Evolutionary conservation across 306 rosid genomes (phyloP).

Genomic region (Fragaria iinumae): DNA sequence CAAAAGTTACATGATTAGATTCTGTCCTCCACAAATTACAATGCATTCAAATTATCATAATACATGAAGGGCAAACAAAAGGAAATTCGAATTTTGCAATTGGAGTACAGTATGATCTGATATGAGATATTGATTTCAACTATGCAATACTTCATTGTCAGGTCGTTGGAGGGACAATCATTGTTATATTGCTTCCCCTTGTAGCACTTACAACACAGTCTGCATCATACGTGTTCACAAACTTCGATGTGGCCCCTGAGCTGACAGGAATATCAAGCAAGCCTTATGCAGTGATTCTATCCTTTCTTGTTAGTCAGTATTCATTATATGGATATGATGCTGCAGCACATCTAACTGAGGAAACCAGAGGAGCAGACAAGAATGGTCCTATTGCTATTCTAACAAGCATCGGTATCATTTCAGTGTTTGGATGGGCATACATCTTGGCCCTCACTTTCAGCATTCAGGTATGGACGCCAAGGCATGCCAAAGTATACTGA

Average conservation of each 20-base stretch:
- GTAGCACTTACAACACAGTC: constrained; percentile 64
- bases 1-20: background rate
- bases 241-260: constrained; percentile 49
- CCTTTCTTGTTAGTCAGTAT: constrained; percentile 85
- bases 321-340: constrained; percentile 90
- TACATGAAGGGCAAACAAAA: background rate
- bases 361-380: constrained; percentile 86
- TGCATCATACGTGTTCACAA: constrained; percentile 74
- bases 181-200: constrained; percentile 76
- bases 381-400: constrained; percentile 84
- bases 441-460: constrained; percentile 86
- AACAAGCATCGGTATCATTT: constrained; percentile 71
- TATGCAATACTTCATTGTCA: constrained; percentile 21
- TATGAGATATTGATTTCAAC: background rate
- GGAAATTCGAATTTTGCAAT: background rate
- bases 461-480: constrained; percentile 58
- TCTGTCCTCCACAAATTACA: background rate
- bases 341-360: constrained; percentile 88
- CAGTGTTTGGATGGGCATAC: constrained; percentile 84
- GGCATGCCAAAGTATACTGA: background rate
- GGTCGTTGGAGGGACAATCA: constrained; percentile 69
- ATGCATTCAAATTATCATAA: background rate
- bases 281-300: constrained; percentile 78
- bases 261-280: constrained; percentile 75
- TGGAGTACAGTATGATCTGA: background rate